Evolutionary conservation across 2,329 filamentous ascomycete genomes (phyloP), one percentile per base, ranked within the genome.

Genomic region (Ascomycota sp.): DNA sequence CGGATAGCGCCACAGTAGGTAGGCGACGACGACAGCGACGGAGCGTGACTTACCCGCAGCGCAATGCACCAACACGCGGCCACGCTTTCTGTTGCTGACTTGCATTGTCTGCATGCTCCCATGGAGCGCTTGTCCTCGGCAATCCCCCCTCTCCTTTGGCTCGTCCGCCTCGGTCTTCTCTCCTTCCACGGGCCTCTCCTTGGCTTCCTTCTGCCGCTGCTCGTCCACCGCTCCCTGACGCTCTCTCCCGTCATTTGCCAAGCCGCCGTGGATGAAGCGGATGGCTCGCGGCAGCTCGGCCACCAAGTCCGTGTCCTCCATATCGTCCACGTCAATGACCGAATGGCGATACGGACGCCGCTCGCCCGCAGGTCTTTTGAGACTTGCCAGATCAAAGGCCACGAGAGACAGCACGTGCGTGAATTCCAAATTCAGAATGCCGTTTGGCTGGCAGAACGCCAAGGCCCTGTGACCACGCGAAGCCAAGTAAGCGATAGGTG

Each of bases 31-130:
- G 39, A 80, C 69, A 21, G 82, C 75, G 39, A 86, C 79, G 28
- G 86, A 95, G 34, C 89, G 79, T 22, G 85, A 94, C 55, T 91
- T 92, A 31, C 89, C 89, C 73, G 93, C 93, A 15, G 83, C 86
- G 63, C 89, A 93, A 55, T 66, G 61, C 8, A 72, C 65, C 32
- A 63, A 64, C 20, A 72, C 64, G 10, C 53, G 63, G n/a, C n/a
- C n/a, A n/a, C n/a, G n/a, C n/a, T n/a, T n/a, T n/a, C n/a, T n/a
- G n/a, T n/a, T n/a, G n/a, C n/a, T n/a, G n/a, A n/a, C n/a, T n/a
- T n/a, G n/a, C n/a, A n/a, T n/a, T n/a, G n/a, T n/a, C n/a, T n/a
- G n/a, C n/a, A n/a, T n/a, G n/a, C n/a, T n/a, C n/a, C n/a, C n/a
- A n/a, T n/a, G n/a, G n/a, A n/a, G n/a, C n/a, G n/a, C n/a, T n/a